Percentiles rank a stretch among this genome's conserved stretches.
These are phyloP conservation scores for Talaromyces sp. DNA, from an alignment of 2,329 filamentous ascomycete species.

Conservation along the genomic window DNA sequence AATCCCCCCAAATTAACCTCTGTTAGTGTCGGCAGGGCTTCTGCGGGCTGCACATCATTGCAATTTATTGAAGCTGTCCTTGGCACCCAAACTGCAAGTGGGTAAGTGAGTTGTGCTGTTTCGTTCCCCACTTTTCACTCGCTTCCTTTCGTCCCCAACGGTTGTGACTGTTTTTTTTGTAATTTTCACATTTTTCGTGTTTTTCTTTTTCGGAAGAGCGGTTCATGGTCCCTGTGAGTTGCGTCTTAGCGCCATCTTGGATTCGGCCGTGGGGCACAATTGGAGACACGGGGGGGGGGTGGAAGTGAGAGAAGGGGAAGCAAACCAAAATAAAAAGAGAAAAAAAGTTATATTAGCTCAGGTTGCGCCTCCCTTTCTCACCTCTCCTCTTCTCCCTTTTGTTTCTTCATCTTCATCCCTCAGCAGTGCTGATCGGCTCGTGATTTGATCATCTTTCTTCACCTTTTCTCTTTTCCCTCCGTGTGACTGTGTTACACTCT, in stretches of 20 bases:
- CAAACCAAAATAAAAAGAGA: no score
- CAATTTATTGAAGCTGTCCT: slow-evolving; percentile 17
- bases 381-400: slow-evolving; percentile 11
- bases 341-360: slow-evolving; percentile 23
- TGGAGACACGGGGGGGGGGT: no score
- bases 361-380: slow-evolving; percentile 18
- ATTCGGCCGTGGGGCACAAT: not conserved
- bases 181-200: not conserved
- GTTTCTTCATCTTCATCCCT: slow-evolving; percentile 17
- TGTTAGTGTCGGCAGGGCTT: slow-evolving; percentile 22
- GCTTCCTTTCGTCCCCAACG: slow-evolving; percentile 19
- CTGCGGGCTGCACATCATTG: slow-evolving; percentile 28
- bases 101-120: slow-evolving; percentile 13
- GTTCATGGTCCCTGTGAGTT: slow-evolving; percentile 5
- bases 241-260: not conserved
- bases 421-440: slow-evolving; percentile 35
- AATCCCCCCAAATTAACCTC: slow-evolving; percentile 21
- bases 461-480: slow-evolving; percentile 7
- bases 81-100: slow-evolving; percentile 3
- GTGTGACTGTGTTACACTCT: slow-evolving; percentile 28
- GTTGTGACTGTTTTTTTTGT: not conserved
- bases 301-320: not conserved
- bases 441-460: slow-evolving; percentile 18
- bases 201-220: slow-evolving; percentile 8
- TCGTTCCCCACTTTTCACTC: slow-evolving; percentile 21